Base-by-base conservation (phyloP, 108 stramenopile genomes). In the Stephanodiscus triporus region DNA sequence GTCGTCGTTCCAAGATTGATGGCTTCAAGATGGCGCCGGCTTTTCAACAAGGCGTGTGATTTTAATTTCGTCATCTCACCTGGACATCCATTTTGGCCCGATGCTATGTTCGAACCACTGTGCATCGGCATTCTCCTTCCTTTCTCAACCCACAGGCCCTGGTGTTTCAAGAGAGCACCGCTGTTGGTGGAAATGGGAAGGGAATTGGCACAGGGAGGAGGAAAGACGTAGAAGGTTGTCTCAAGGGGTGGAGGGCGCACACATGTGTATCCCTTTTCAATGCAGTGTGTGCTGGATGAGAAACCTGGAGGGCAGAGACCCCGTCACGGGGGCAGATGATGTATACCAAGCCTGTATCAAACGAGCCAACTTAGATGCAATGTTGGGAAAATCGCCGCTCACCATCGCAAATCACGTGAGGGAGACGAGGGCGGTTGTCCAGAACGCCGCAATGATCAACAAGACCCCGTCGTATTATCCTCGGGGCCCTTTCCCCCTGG, bases 21-120 rank as follows among this genome's bases (percentile, higher is more conserved):
- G 36, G 43, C 80, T 19, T 58, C 75, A 0, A 54, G 60, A 14
- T 84, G 75, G 78, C 13, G 38, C 2, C 30, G 69, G 1, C 50
- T 69, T 59, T 72, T 76, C n/a, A 29, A 72, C 11, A 68, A 73
- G 40, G 62, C 48, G 22, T 36, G 16, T 66, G 83, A 80, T 59
- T 55, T 76, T 59, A 17, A 32, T 24, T 72, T 71, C 22, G n/a
- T 27, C 19, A 30, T 72, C 16, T 26, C 73, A n/a, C 48, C 63
- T 0, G 63, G 74, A 34, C 9, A 24, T 20, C 0, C 73, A 4
- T 43, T 43, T 49, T 84, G 83, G 78, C 83, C 74, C 4, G 2
- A 48, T 32, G 37, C 36, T 54, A 79, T 80, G 83, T 61, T 48
- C 43, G 74, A 80, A 76, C 78, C 68, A 34, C 22, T 84, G 2